These are phyloP conservation scores for Quercus bicolor DNA, from an alignment of 306 rosid species.

Conservation along the genomic window DNA sequence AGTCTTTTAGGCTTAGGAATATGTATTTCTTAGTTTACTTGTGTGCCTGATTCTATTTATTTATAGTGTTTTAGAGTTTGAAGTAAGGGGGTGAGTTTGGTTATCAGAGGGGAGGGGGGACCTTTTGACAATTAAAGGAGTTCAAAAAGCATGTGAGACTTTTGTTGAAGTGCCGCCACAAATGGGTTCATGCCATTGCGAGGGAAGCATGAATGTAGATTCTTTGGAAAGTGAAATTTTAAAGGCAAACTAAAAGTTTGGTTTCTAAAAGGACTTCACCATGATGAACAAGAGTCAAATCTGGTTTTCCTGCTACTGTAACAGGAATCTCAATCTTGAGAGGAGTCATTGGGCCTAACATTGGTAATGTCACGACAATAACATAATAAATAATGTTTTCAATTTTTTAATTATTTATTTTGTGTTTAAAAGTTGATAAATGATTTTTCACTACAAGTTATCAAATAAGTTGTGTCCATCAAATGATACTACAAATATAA, in stretches of 20 bases:
- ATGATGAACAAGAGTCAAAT: slow-evolving; percentile 8
- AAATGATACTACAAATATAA: too few species aligned
- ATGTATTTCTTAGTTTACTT: slow-evolving; percentile 4
- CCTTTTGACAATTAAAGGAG: not conserved
- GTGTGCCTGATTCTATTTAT: slow-evolving; percentile 38
- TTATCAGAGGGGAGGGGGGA: not conserved
- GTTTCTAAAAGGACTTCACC: slow-evolving; percentile 17
- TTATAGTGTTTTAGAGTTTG: slow-evolving; percentile 31
- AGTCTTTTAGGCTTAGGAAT: not conserved
- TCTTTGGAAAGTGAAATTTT: slow-evolving; percentile 22
- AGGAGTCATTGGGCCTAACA: not conserved
- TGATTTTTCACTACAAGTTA: too few species aligned
- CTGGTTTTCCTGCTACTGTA: not conserved
- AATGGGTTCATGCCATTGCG: slow-evolving; percentile 6
- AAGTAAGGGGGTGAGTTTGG: not conserved
- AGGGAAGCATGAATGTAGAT: slow-evolving; percentile 28
- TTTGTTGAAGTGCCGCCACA: slow-evolving; percentile 24
- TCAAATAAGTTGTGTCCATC: too few species aligned
- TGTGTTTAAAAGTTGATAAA: too few species aligned
- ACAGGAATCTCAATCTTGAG: not conserved
- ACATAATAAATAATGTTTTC: too few species aligned
- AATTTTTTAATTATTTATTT: too few species aligned
- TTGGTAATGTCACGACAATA: too few species aligned
- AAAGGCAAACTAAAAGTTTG: slow-evolving; percentile 20
- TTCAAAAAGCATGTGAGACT: slow-evolving; percentile 19